Percentiles rank a stretch among this genome's conserved stretches.
phyloP scores from a whole-genome alignment of 345 rosid species.

The Eucalyptus cloeziana region DNA sequence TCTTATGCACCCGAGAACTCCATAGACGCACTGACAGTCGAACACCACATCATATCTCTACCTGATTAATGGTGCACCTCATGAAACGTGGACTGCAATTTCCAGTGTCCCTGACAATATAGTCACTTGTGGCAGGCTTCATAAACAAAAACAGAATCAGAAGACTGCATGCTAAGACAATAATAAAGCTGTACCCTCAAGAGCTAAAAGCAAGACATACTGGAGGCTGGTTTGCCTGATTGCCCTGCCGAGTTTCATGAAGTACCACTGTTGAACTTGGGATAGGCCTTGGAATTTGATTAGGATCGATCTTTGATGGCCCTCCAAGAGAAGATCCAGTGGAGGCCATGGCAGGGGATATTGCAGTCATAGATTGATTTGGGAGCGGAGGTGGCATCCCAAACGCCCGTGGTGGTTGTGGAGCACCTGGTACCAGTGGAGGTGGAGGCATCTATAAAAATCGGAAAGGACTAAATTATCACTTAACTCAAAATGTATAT shows the following conservation, averaged over 20 bases:
- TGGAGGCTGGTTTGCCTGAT: constrained; percentile 92
- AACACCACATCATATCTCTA: not conserved
- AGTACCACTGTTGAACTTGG: constrained; percentile 52
- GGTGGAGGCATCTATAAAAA: constrained; percentile 43
- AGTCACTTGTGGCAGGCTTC: constrained; percentile 92
- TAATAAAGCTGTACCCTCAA: not conserved
- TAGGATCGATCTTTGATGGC: constrained; percentile 83
- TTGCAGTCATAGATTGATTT: constrained; percentile 73
- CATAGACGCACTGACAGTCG: not conserved
- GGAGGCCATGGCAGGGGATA: constrained; percentile 71
- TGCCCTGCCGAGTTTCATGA: constrained; percentile 78
- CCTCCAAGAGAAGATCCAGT: constrained; percentile 59
- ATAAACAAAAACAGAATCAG: constrained; percentile 6
- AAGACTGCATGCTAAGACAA: not conserved
- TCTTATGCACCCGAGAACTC: not conserved
- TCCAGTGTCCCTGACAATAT: constrained; percentile 76
- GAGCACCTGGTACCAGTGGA: constrained; percentile 43
- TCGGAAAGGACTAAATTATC: not conserved
- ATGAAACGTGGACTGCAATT: constrained; percentile 98
- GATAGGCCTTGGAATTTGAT: constrained; percentile 92
- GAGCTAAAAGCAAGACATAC: constrained; percentile 19
- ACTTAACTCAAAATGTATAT: not conserved
- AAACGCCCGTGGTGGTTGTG: constrained; percentile 62
- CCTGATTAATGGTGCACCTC: constrained; percentile 99
- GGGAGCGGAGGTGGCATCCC: constrained; percentile 76